Conservation (phyloP, 768 basidiomycete genomes). For the Boletus speciosus region DNA sequence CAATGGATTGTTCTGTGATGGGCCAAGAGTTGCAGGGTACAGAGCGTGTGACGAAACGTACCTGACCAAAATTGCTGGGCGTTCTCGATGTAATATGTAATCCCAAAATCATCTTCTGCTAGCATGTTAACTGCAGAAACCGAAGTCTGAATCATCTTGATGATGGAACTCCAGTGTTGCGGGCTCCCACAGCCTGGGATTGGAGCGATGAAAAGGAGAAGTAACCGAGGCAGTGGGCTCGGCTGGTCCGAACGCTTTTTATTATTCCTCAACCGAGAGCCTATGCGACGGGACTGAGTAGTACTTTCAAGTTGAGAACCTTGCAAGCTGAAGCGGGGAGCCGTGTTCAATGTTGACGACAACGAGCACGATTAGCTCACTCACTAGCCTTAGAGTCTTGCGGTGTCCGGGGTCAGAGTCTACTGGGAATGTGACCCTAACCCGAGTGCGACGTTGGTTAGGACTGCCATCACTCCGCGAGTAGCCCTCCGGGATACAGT, state of each 20-base stretch:
- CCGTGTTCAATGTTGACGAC: conserved; percentile 9
- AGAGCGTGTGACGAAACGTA: conserved; percentile 35
- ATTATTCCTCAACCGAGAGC: neutral
- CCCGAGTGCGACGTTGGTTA: no score
- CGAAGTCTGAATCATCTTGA: conserved; percentile 16
- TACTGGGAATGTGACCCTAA: neutral
- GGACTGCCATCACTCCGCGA: no score
- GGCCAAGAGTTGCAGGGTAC: conserved; percentile 4
- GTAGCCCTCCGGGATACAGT: neutral
- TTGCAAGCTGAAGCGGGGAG: neutral
- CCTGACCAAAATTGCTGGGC: conserved; percentile 91
- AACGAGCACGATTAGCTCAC: neutral
- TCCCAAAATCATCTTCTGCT: conserved; percentile 66
- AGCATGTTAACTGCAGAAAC: conserved; percentile 17
- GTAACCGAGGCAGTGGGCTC: neutral
- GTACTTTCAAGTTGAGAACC: neutral
- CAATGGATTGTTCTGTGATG: conserved; percentile 5
- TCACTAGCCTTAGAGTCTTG: neutral
- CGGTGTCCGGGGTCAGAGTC: conserved; percentile 24
- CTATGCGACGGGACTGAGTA: neutral
- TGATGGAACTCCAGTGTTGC: conserved; percentile 6
- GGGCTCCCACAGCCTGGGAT: neutral
- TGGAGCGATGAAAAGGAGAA: conserved; percentile 7
- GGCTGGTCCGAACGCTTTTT: neutral
- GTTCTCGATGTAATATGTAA: conserved; percentile 78